Conservation (phyloP, 768 basidiomycete genomes). For the Boletus sensibilis region DNA sequence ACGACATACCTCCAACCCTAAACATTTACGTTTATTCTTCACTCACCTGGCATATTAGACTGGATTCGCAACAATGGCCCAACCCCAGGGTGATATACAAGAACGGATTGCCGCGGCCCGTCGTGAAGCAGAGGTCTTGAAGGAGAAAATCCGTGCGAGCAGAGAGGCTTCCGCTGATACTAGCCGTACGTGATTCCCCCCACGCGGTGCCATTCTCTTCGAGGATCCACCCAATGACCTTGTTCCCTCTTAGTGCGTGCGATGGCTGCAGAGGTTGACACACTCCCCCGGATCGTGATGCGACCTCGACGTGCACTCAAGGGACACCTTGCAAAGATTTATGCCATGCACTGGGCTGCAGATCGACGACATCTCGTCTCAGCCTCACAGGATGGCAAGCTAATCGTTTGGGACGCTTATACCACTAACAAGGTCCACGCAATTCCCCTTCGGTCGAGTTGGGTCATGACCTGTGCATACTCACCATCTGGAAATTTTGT, state of each 20-base stretch:
- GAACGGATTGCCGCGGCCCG: constrained; percentile 95
- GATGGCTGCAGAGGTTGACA: constrained; percentile 97
- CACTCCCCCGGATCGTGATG: constrained; percentile 95
- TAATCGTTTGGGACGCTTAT: constrained; percentile 99
- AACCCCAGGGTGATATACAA: constrained; percentile 81
- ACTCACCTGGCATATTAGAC: constrained; percentile 7
- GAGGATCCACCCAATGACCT: constrained; percentile 16
- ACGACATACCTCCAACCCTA: constrained; percentile 3
- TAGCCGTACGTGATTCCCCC: constrained; percentile 64
- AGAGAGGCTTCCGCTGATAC: constrained; percentile 98
- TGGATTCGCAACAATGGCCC: constrained; percentile 54
- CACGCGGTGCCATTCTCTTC: constrained; percentile 2
- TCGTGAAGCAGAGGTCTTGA: constrained; percentile 93
- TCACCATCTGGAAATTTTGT: constrained; percentile 96
- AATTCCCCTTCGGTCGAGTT: constrained; percentile 94
- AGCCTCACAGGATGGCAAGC: constrained; percentile 98
- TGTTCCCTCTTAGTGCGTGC: constrained; percentile 68
- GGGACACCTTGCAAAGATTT: constrained; percentile 98
- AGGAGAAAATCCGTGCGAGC: constrained; percentile 97
- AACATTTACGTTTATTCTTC: neutral
- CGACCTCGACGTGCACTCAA: constrained; percentile 92
- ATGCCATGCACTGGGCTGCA: constrained; percentile 99
- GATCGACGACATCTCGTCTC: constrained; percentile 98
- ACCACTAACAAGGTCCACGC: constrained; percentile 99
- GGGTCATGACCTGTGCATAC: constrained; percentile 99